These are phyloP conservation scores for Herpetospermum pedunculosum DNA, from an alignment of 306 rosid genomes.

Conservation along the genomic window DNA sequence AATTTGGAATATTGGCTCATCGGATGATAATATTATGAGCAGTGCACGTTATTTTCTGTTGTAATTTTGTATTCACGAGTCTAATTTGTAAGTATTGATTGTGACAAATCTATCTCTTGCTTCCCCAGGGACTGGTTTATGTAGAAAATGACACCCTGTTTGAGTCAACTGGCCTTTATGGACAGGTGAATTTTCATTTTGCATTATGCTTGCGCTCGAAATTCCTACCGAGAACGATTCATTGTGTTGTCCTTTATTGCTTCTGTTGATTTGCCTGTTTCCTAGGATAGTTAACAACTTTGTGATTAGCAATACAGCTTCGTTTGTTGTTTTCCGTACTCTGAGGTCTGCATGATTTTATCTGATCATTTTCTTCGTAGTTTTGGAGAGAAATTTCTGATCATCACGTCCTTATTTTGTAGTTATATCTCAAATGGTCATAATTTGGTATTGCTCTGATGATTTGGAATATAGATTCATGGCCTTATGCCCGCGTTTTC, in stretches of 20 bases:
- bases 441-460: not conserved
- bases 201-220: not conserved
- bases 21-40: not conserved
- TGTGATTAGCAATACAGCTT: not conserved
- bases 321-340: not conserved
- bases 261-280: not conserved
- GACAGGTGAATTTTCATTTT: slow-evolving; percentile 33
- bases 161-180: slow-evolving; percentile 79
- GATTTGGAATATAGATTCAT: not conserved
- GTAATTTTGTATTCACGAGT: not conserved
- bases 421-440: not conserved
- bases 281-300: not conserved
- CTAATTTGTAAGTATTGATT: not conserved
- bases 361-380: not conserved
- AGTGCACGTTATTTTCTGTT: not conserved
- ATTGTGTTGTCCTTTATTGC: not conserved
- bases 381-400: not conserved
- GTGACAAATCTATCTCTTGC: slow-evolving; percentile 10
- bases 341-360: not conserved
- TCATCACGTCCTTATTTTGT: not conserved
- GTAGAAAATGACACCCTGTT: slow-evolving; percentile 53
- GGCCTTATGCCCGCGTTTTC: not conserved
- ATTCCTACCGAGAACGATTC: not conserved
- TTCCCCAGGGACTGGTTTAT: slow-evolving; percentile 82
- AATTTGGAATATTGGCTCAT: not conserved